Base-by-base conservation (phyloP, 1,139 yeast species). In the Diutina mesorugosa region DNA sequence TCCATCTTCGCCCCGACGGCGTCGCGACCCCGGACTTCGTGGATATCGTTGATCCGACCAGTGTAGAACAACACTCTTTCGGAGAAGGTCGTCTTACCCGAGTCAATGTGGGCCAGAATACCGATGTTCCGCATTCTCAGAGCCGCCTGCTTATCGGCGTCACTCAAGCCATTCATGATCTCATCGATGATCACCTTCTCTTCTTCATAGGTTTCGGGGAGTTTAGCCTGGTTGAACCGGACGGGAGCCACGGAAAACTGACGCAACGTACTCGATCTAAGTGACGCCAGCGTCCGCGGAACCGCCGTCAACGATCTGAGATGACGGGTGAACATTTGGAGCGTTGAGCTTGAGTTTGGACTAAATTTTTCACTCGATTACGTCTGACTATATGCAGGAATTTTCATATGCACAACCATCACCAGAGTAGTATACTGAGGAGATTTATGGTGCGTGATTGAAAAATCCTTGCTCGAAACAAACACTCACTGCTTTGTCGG, bases 21-120 rank as follows among this genome's bases (percentile, higher is more conserved):
- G 70, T 93, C 99, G 66, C 95, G 84, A 56, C 99, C 99, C 70
- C 99, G 81, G 56, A 93, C 99, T 72, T 93, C 99, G 69, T 93
- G 99, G 66, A 93, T 95, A 32, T 96, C 96, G 69, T 91, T 90
- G 70, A 95, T 95, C 69, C 99, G 82, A 59, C 99, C 99, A 9
- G 99, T 93, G 70, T 95, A 95, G 72, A 83, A 93, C 64, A 93
- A 75, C 55, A 93, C 99, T 70, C 99, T 87, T 73, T 93, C 99
- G 18, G 99, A 93, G 55, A 62, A 62, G 6, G 64, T 62, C 56
- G 64, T 62, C 47, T 62, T 62, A 9, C 64, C 64, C 41, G 63
- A 61, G 57, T 62, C 64, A 45, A 62, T 62, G 45, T 93, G 99
- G 8, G 99, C 99, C 18, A 97, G 89, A 59, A 93, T 90, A 71